A percentile compares a stretch with the other conserved stretches of the same genome.
Evolutionary conservation across 1,139 yeast species (phyloP).

Genomic region (Pichia sp.): DNA sequence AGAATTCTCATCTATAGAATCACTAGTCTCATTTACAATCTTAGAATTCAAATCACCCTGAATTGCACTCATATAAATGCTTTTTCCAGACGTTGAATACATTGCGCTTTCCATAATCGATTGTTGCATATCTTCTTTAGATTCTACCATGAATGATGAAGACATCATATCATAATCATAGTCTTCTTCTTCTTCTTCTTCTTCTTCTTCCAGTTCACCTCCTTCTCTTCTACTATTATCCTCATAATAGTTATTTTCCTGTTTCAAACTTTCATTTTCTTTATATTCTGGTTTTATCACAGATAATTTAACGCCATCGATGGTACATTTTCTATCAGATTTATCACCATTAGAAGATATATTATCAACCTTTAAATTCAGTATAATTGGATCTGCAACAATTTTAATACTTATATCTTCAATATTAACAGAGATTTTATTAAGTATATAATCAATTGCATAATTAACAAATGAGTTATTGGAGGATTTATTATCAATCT

Average conservation of each 20-base stretch:
- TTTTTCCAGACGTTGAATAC: conserved; percentile 49
- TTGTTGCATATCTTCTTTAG: conserved; percentile 34
- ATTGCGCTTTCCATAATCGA: conserved; percentile 55
- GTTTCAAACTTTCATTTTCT: conserved; percentile 9
- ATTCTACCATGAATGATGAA: conserved; percentile 30
- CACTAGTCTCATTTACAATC: not conserved
- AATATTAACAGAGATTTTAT: conserved; percentile 49
- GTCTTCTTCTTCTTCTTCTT: conserved; percentile 14
- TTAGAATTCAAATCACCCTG: conserved; percentile 31
- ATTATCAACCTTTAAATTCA: conserved; percentile 39
- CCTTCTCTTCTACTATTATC: conserved; percentile 19
- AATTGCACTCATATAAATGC: conserved; percentile 80
- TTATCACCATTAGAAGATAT: conserved; percentile 38
- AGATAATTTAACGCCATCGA: conserved; percentile 36
- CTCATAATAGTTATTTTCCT: conserved; percentile 2
- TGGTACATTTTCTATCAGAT: conserved; percentile 40
- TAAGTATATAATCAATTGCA: conserved; percentile 65
- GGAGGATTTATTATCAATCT: conserved; percentile 18
- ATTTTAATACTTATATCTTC: conserved; percentile 41
- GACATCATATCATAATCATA: conserved; percentile 32
- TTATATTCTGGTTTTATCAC: conserved; percentile 36
- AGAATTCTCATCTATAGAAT: conserved; percentile 9
- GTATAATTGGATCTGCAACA: conserved; percentile 43
- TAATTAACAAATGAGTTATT: conserved; percentile 48
- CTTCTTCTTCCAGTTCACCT: conserved; percentile 15